Conservation (phyloP, 768 basidiomycete genomes). For the Trametes cingulata region DNA sequence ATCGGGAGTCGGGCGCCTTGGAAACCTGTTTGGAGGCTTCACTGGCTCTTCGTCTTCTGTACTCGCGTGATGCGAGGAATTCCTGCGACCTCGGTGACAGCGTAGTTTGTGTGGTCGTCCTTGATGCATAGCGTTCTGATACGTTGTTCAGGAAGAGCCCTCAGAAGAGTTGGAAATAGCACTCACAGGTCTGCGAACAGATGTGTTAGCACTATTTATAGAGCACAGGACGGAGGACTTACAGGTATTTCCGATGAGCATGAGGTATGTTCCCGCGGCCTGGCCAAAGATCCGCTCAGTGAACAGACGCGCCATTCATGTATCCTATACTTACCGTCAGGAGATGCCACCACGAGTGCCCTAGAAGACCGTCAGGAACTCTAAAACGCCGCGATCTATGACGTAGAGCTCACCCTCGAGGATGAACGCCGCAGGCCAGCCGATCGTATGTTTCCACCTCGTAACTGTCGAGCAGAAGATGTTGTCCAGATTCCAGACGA, state of each 20-base stretch:
- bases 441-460: slow-evolving; percentile 52
- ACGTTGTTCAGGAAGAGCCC: neutral
- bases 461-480: slow-evolving; percentile 66
- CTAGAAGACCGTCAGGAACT: slow-evolving; percentile 31
- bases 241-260: slow-evolving; percentile 37
- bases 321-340: slow-evolving; percentile 48
- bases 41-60: slow-evolving; percentile 18
- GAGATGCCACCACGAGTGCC: slow-evolving; percentile 78
- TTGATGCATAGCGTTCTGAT: slow-evolving; percentile 60
- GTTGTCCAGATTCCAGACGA: slow-evolving; percentile 82
- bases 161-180: neutral
- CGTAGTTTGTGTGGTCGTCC: slow-evolving; percentile 54
- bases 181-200: slow-evolving; percentile 30
- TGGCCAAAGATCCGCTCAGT: slow-evolving; percentile 12
- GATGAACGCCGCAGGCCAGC: slow-evolving; percentile 68
- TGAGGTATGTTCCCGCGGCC: slow-evolving; percentile 34
- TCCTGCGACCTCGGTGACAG: slow-evolving; percentile 42
- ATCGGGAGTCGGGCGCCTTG: no score
- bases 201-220: neutral
- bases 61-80: slow-evolving; percentile 41
- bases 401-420: slow-evolving; percentile 51
- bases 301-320: neutral
- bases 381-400: neutral
- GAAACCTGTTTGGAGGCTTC: no score
- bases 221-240: slow-evolving; percentile 15